Conservation (phyloP, 1,284 basidiomycete species). For the Cryptococcus sp. region DNA sequence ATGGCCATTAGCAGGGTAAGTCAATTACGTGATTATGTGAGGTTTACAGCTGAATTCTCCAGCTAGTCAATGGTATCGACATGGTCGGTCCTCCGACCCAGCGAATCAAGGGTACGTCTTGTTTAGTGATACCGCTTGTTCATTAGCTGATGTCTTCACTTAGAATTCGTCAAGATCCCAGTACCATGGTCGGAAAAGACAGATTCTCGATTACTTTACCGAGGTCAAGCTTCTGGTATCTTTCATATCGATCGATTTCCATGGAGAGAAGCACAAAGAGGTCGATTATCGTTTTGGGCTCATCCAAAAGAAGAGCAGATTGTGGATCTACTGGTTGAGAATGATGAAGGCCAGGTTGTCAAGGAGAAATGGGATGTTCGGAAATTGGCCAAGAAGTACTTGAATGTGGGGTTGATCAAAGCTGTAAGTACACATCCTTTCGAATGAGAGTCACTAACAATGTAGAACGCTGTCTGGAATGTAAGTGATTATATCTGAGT, state of each 20-base stretch:
- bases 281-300: constrained; percentile 33
- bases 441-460: neutral
- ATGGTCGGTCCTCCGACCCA: constrained; percentile 10
- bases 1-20: constrained; percentile 17
- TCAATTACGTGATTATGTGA: neutral
- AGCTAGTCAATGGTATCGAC: constrained; percentile 9
- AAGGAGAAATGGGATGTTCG: constrained; percentile 10
- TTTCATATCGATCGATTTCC: constrained; percentile 32
- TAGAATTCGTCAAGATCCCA: neutral
- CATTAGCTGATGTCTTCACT: neutral
- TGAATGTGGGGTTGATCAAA: constrained; percentile 29
- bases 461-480: constrained; percentile 1
- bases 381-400: constrained; percentile 19
- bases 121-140: neutral
- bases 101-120: neutral
- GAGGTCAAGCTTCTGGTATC: constrained; percentile 22
- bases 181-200: neutral
- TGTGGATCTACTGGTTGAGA: constrained; percentile 12
- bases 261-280: constrained; percentile 42
- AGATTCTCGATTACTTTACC: neutral
- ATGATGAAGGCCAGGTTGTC: neutral
- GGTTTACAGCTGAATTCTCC: neutral
- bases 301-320: constrained; percentile 10
- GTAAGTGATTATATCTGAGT: neutral
- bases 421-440: constrained; percentile 5